A percentile compares a stretch with the other conserved stretches of the same genome.
These are phyloP conservation scores for Arthroderma sp. DNA, from an alignment of 2,329 filamentous ascomycete genomes.

Conservation along the genomic window DNA sequence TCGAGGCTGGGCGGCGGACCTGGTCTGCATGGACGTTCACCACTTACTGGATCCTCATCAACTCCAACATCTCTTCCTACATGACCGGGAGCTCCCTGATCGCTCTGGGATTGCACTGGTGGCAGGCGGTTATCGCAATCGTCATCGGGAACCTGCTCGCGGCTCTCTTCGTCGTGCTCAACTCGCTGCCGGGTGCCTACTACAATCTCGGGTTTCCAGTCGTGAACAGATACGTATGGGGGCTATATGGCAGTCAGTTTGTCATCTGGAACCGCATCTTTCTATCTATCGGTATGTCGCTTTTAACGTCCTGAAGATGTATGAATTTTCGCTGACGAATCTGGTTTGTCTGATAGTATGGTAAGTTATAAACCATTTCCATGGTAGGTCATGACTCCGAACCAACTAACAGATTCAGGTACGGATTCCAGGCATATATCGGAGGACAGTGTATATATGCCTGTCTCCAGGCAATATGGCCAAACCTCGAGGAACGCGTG, in stretches of 20 bases:
- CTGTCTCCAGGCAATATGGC: slow-evolving; percentile 15
- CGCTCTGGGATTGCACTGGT: slow-evolving; percentile 24
- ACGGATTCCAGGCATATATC: slow-evolving; percentile 28
- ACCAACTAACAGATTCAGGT: slow-evolving; percentile 23
- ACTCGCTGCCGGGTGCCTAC: slow-evolving; percentile 30
- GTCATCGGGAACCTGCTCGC: slow-evolving; percentile 29
- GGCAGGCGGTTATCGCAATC: slow-evolving; percentile 25
- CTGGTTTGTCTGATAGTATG: background rate
- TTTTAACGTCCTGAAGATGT: too few species aligned
- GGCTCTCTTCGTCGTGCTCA: slow-evolving; percentile 27
- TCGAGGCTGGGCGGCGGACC: slow-evolving; percentile 33
- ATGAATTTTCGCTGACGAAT: too few species aligned
- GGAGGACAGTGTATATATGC: slow-evolving; percentile 27
- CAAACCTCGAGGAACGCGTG: slow-evolving; percentile 24
- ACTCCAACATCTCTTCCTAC: slow-evolving; percentile 29
- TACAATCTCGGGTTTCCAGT: slow-evolving; percentile 38
- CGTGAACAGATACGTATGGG: slow-evolving; percentile 32
- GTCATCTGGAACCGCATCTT: slow-evolving; percentile 32
- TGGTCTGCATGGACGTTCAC: slow-evolving; percentile 36
- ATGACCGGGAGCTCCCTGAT: slow-evolving; percentile 27
- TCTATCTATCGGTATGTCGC: slow-evolving; percentile 23
- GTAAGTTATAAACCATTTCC: background rate
- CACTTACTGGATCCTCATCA: slow-evolving; percentile 40
- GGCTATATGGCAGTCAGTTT: slow-evolving; percentile 32
- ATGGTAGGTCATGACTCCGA: background rate